A percentile compares a stretch with the other conserved stretches of the same genome.
phyloP scores from a whole-genome alignment of 441 rosid genomes.

The Adansonia madagascariensis region DNA sequence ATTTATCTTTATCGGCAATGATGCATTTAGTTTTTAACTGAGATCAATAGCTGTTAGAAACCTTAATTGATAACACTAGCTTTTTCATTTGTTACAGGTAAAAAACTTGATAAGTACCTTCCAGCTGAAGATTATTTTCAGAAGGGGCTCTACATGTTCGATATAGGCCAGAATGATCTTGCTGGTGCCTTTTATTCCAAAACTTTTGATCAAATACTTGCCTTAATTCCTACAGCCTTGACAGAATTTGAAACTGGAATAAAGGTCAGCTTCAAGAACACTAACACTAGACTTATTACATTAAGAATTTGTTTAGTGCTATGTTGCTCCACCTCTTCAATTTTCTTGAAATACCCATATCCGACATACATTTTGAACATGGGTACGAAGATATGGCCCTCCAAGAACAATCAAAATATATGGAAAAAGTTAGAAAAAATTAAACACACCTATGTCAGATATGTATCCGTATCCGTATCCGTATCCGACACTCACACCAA shows the following conservation, averaged over 20 bases:
- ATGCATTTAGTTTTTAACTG: neutral
- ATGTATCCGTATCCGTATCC: too few species aligned
- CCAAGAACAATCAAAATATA: too few species aligned
- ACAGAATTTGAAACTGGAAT: conserved; percentile 71
- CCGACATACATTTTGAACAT: too few species aligned
- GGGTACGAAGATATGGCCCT: too few species aligned
- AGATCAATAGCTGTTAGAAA: conserved; percentile 3
- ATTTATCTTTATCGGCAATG: too few species aligned
- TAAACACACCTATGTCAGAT: too few species aligned
- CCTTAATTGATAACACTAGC: neutral
- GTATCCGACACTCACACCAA: too few species aligned
- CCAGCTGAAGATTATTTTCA: conserved; percentile 67
- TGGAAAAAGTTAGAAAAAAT: too few species aligned
- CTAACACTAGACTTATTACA: neutral
- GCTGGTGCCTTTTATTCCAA: conserved; percentile 95
- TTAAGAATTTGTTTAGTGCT: neutral
- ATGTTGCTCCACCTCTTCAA: too few species aligned
- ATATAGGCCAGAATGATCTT: conserved; percentile 94
- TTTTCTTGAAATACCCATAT: too few species aligned
- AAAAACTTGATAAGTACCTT: conserved; percentile 53
- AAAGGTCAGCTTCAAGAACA: conserved; percentile 51
- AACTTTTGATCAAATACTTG: conserved; percentile 76
- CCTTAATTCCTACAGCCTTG: conserved; percentile 68
- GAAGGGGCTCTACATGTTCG: conserved; percentile 89
- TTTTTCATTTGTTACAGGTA: conserved; percentile 46